Percentiles rank a stretch among this genome's conserved stretches.
These are phyloP conservation scores for Chlamydomonas sp. DNA, from an alignment of 139 green algal genomes.

Conservation along the genomic window DNA sequence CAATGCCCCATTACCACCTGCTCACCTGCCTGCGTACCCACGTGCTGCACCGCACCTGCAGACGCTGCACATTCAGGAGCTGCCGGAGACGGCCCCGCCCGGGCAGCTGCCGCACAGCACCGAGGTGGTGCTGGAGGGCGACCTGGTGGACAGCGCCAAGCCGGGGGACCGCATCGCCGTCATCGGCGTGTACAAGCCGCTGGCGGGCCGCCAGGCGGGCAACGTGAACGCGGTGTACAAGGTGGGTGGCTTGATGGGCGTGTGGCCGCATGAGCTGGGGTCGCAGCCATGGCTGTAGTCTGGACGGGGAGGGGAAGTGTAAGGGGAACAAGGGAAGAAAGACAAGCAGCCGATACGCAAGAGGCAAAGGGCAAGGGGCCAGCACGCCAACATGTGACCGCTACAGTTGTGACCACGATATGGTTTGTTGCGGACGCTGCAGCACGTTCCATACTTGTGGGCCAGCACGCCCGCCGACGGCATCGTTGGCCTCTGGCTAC, in stretches of 20 bases:
- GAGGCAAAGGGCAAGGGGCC: no score
- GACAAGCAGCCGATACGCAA: no score
- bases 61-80: conserved; percentile 87
- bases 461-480: no score
- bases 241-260: conserved; percentile 22
- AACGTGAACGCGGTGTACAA: conserved; percentile 66
- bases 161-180: conserved; percentile 93
- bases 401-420: no score
- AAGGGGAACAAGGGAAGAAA: no score
- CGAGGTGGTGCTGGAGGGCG: conserved; percentile 52
- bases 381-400: no score
- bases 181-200: conserved; percentile 94
- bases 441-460: no score
- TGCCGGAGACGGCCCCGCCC: conserved; percentile 95
- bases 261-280: neutral
- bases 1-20: neutral
- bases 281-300: no score
- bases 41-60: neutral
- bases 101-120: conserved; percentile 93
- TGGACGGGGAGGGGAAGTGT: no score
- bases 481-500: no score
- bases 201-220: conserved; percentile 66
- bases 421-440: no score
- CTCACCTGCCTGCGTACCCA: no score
- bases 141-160: conserved; percentile 80